Evolutionary conservation across 495 filamentous ascomycete species (phyloP), one percentile per base, ranked within the genome.

Genomic region (Tuber melanosporum): DNA sequence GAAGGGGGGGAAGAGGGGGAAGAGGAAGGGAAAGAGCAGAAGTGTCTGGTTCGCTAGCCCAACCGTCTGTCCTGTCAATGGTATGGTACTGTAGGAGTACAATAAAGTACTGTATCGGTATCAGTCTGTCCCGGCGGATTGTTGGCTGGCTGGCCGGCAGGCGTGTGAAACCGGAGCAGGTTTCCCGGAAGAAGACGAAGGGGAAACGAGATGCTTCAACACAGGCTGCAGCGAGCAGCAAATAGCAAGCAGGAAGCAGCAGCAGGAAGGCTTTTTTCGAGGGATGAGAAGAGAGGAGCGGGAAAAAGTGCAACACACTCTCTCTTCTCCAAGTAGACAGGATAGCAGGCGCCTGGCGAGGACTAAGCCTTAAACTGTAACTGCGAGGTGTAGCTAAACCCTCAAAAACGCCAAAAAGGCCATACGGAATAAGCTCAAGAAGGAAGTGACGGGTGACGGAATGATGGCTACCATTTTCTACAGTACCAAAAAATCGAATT

Each of bases 1-100:
- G 42, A 44, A n/a, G 73, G 73, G 75, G 17, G 57, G 73, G 73
- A 10, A 26, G 71, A 44, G 14, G 42, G 17, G 72, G 10, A 62
- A 26, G 76, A 72, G 71, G 10, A 26, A 45, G 71, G 26, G 36
- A 57, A 44, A 42, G 70, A 43, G 66, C n/a, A 66, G n/a, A 32
- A 66, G 57, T 32, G 10, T 66, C 57, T 12, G 0, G n/a, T 12
- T 66, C 26, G 57, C 26, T 15, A 8, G 42, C 8, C 42, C 9
- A 26, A 62, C 52, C 10, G 26, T 14, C 57, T 36, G 26, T 66
- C 57, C 57, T 17, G 57, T 66, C 57, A 14, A 66, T 26, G 47
- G 44, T 14, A 15, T 14, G 15, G 45, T 46, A 17, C 19, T 20
- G 4, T n/a, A 57, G 32, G 32, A 32, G 32, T 32, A 32, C 32